Base-by-base conservation (phyloP, 768 basidiomycete species). In the Amanita fuliginea region DNA sequence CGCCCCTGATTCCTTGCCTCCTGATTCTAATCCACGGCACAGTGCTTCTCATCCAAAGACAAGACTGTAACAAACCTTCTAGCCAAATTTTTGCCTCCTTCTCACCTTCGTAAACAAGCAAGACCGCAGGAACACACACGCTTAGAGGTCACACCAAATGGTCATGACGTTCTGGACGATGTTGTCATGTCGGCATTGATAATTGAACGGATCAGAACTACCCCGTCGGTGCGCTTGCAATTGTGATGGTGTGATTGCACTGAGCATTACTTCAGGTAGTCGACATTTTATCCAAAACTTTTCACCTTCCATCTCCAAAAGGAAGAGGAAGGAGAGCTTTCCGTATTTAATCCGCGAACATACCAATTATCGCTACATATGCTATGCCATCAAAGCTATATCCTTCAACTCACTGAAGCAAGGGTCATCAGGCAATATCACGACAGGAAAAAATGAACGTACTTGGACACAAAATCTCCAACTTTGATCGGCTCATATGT, bases 391-490 rank as follows among this genome's bases (percentile, higher is more conserved):
- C 14, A 92, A 70, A 11, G 84, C 81, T 49, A 92, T 91, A 53
- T 90, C 79, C 57, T 75, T 82, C 57, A 92, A 66, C 68, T 90
- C 88, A 56, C 89, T 91, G 57, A 53, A 14, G 22, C 21, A 45
- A 26, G 22, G 46, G 18, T 42, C 11, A 49, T n/a, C 26, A 36
- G 45, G 47, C 19, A 30, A 14, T 24, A 30, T 24, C 42, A 52
- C 33, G 40, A 18, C 16, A n/a, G 7, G 22, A 8, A 14, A 30
- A 55, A 4, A 11, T 59, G 44, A 22, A 47, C 80, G 60, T 57
- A 88, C 86, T 80, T 83, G 59, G 83, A 81, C 19, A 97, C 91
- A 56, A 92, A 88, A 60, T 88, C 78, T 4, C 92, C 92, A 37
- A 93, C 92, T 60, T 89, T 85, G 81, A 94, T 86, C 7, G 74